Conservation (phyloP, 2,329 filamentous ascomycete species). For the Plenodomus tracheiphilus region DNA sequence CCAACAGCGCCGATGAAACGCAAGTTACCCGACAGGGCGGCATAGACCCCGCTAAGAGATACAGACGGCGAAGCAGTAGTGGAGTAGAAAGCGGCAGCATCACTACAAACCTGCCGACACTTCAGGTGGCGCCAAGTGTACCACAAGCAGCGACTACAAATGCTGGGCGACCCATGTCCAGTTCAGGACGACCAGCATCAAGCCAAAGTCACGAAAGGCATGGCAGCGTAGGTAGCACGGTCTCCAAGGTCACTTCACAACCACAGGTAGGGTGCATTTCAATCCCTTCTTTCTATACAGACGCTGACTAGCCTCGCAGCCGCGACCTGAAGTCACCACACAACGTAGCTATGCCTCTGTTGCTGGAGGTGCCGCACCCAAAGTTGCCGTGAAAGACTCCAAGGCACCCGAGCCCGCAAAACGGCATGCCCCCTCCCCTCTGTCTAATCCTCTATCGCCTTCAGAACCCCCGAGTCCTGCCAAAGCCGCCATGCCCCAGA, state of each 20-base stretch:
- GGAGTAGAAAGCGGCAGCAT: slow-evolving; percentile 54
- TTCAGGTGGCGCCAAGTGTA: slow-evolving; percentile 12
- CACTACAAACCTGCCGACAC: slow-evolving; percentile 19
- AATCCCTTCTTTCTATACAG: neutral
- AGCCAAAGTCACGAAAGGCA: slow-evolving; percentile 43
- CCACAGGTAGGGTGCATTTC: slow-evolving; percentile 35
- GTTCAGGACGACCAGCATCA: slow-evolving; percentile 35
- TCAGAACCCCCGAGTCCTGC: slow-evolving; percentile 33
- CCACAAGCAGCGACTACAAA: slow-evolving; percentile 7
- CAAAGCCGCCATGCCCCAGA: slow-evolving; percentile 43
- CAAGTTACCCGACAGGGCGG: slow-evolving; percentile 60
- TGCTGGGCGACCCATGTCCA: slow-evolving; percentile 31
- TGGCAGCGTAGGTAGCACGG: slow-evolving; percentile 44
- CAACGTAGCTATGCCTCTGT: slow-evolving; percentile 22
- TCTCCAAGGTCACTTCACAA: slow-evolving; percentile 38
- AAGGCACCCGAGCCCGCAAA: slow-evolving; percentile 47
- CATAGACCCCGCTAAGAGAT: slow-evolving; percentile 73
- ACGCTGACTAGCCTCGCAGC: slow-evolving; percentile 13
- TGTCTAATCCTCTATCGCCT: slow-evolving; percentile 50
- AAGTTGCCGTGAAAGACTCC: neutral
- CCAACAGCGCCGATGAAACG: slow-evolving; percentile 70
- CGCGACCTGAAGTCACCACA: slow-evolving; percentile 26
- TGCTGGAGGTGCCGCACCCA: slow-evolving; percentile 12
- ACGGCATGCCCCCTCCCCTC: slow-evolving; percentile 51
- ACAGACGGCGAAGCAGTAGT: slow-evolving; percentile 81